Base-by-base conservation (phyloP, 768 basidiomycete species). In the Tylopilus subfusipes region DNA sequence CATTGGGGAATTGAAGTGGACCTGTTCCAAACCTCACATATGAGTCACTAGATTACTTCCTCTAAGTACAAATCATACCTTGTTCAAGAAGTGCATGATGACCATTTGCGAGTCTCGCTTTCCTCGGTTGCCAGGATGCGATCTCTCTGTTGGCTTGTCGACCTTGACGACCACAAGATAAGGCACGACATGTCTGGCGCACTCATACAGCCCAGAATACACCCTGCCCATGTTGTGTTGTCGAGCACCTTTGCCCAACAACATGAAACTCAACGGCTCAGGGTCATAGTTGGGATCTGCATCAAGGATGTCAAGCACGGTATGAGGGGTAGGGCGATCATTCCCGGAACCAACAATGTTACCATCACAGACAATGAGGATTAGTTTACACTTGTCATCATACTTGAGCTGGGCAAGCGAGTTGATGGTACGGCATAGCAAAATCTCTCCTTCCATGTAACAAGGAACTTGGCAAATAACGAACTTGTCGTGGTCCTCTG, bases 171-270 rank as follows among this genome's bases (percentile, higher is more conserved):
- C 74, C 31, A 94, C 92, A 58, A 95, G 72, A 64, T 95, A 98
- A 19, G 96, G 97, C 0, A 99, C 93, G 63, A 98, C 94, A 66
- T 98, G 96, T 3, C 96, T 94, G 31, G 87, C 77, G 60, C 84
- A 88, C 68, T 98, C 97, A 64, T 98, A 98, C 63, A 98, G 67
- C 7, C 96, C 95, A 12, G 95, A 96, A 71, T 95, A 98, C 3
- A 98, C 85, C 75, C 97, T 98, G 75, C 90, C 96, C 89, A 96
- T 93, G 67, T 98, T 99, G 64, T 97, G 91, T 73, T 97, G 96
- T 71, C 91, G 91, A 34, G 90, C 85, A 36, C 96, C 96, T 65
- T 97, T 93, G 16, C 96, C 96, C 42, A 99, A 81, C 12, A 90
- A 93, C 50, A 91, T 73, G 82, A 98, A 99, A 63, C 92, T 90